Percentiles rank a stretch among this genome's conserved stretches.
These are phyloP conservation scores for Pyrenochaeta sp. DNA, from an alignment of 2,329 filamentous ascomycete genomes.

Conservation along the genomic window DNA sequence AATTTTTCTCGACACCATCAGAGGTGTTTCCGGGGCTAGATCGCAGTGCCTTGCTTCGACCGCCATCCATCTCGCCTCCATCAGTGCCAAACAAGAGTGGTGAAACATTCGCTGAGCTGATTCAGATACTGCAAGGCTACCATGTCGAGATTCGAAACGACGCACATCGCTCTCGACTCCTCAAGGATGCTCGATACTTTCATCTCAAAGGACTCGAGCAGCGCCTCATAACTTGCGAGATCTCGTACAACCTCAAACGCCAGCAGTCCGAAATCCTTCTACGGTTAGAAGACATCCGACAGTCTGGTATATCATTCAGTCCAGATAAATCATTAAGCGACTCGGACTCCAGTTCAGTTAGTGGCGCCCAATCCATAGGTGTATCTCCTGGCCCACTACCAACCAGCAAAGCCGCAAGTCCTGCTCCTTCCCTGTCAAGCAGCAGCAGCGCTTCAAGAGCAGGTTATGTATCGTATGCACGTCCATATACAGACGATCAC, in stretches of 20 bases:
- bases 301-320: conserved; percentile 77
- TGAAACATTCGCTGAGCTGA: conserved; percentile 82
- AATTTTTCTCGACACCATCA: conserved; percentile 82
- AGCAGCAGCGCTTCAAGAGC: conserved; percentile 23
- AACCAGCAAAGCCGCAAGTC: conserved; percentile 27
- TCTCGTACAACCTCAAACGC: conserved; percentile 76
- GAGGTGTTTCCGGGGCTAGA: conserved; percentile 89
- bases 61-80: conserved; percentile 85
- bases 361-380: conserved; percentile 24
- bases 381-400: conserved; percentile 41
- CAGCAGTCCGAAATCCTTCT: conserved; percentile 78
- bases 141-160: conserved; percentile 79
- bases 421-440: conserved; percentile 24
- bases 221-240: conserved; percentile 78
- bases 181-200: conserved; percentile 90
- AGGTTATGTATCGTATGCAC: conserved; percentile 78
- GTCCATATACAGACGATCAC: conserved; percentile 83
- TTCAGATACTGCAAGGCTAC: conserved; percentile 85
- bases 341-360: conserved; percentile 27
- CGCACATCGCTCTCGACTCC: conserved; percentile 76
- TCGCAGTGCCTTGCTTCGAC: conserved; percentile 79
- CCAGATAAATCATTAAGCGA: conserved; percentile 53
- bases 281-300: conserved; percentile 85
- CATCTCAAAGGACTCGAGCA: conserved; percentile 93
- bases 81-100: conserved; percentile 81